These are phyloP conservation scores for Kalanchoe fedtschenkoi DNA, from an alignment of 164 flowering plant genomes.

Conservation along the genomic window DNA sequence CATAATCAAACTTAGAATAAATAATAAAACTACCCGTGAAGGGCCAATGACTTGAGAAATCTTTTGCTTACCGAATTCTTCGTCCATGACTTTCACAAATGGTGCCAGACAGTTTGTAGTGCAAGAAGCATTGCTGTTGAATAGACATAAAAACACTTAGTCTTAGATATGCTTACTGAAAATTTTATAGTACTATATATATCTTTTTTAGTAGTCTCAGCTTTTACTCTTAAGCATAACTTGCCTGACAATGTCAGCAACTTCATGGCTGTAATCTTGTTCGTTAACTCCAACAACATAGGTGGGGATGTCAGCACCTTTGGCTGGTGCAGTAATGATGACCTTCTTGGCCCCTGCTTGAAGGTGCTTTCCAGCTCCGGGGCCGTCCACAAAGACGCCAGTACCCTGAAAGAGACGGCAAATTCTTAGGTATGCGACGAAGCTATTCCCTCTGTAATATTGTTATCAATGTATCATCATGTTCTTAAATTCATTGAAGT, in stretches of 20 bases:
- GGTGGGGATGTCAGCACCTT: constrained; percentile 96
- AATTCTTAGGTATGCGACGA: not conserved
- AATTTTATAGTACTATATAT: too few species aligned
- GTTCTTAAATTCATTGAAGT: not conserved
- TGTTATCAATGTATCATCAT: not conserved
- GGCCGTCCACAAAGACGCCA: constrained; percentile 95
- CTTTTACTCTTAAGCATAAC: not conserved
- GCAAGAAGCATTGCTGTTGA: constrained; percentile 94
- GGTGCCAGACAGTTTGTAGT: constrained; percentile 98
- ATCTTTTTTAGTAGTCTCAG: not conserved
- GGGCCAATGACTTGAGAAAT: not conserved
- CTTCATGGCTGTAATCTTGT: constrained; percentile 66
- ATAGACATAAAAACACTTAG: not conserved
- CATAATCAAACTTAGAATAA: not conserved
- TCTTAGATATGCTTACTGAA: not conserved
- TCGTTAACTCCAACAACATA: constrained; percentile 94
- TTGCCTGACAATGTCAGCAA: constrained; percentile 70
- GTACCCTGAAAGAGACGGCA: constrained; percentile 57
- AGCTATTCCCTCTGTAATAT: not conserved
- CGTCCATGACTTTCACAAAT: constrained; percentile 84
- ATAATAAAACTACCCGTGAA: not conserved
- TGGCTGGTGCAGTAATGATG: constrained; percentile 94
- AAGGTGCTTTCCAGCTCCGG: constrained; percentile 96
- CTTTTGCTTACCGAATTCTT: constrained; percentile 60
- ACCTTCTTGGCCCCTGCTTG: constrained; percentile 99